A percentile compares a stretch with the other conserved stretches of the same genome.
Conservation (phyloP, 2,329 filamentous ascomycete species). For the Cladosporium colombiae region DNA sequence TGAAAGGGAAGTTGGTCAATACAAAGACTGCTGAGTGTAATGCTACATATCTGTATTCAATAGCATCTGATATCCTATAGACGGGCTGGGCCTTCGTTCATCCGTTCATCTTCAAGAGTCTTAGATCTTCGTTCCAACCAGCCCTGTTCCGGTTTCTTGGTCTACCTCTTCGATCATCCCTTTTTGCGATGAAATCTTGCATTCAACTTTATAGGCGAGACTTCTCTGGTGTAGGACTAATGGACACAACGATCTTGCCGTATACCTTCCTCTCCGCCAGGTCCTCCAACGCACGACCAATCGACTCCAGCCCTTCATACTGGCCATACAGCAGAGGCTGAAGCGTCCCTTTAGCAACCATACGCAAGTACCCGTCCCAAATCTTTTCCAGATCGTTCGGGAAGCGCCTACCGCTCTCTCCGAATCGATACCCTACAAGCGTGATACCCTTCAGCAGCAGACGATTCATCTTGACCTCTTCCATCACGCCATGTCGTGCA, state of each 20-base stretch:
- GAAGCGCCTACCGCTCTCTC: constrained; percentile 55
- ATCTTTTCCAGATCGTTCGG: constrained; percentile 50
- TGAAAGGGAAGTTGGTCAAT: neutral
- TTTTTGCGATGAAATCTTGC: too few species aligned
- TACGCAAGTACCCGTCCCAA: constrained; percentile 53
- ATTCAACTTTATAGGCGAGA: constrained; percentile 29
- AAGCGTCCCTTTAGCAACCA: constrained; percentile 52
- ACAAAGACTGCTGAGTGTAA: constrained; percentile 3
- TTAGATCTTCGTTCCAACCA: neutral
- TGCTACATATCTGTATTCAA: constrained; percentile 13
- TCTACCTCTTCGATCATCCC: too few species aligned
- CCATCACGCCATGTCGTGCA: constrained; percentile 54
- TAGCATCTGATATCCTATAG: constrained; percentile 13
- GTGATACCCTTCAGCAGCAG: constrained; percentile 55
- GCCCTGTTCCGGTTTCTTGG: too few species aligned
- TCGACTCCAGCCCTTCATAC: constrained; percentile 54
- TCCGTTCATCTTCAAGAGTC: neutral
- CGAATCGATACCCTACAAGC: constrained; percentile 60
- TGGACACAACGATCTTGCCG: constrained; percentile 58
- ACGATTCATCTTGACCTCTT: constrained; percentile 57
- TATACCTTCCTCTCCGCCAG: constrained; percentile 53
- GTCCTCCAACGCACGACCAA: constrained; percentile 54
- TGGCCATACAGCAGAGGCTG: constrained; percentile 53
- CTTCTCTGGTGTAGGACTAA: constrained; percentile 34
- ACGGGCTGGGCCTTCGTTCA: neutral